A percentile compares a stretch with the other conserved stretches of the same genome.
phyloP scores from a whole-genome alignment of 495 filamentous ascomycete species.

The Astrocystis sublimbata region DNA sequence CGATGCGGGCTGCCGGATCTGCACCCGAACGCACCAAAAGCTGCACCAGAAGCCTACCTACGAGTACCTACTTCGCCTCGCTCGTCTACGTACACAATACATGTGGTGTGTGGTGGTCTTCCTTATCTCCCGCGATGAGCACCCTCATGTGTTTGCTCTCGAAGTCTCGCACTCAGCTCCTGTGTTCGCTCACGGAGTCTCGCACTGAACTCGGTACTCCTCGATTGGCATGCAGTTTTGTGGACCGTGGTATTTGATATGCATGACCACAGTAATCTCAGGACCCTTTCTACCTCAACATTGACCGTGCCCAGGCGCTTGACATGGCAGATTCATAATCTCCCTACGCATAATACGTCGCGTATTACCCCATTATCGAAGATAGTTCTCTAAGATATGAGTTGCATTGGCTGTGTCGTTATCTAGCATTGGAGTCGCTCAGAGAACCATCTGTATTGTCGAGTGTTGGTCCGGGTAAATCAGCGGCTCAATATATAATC shows the following conservation, averaged over 20 bases:
- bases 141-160: not conserved
- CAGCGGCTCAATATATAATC: conserved; percentile 2
- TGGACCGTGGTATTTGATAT: not conserved
- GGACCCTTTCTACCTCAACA: not conserved
- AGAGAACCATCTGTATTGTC: not conserved
- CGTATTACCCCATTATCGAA: not conserved
- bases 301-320: not conserved
- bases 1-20: not conserved
- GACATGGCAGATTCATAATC: not conserved
- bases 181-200: not conserved
- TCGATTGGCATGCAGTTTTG: not conserved
- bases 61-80: no score
- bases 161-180: not conserved
- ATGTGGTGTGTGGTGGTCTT: not conserved
- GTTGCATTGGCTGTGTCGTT: not conserved
- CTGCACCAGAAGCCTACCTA: not conserved
- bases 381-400: not conserved
- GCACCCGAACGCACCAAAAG: no score
- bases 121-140: not conserved
- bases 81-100: no score
- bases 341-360: not conserved
- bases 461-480: conserved; percentile 9
- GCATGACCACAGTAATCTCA: not conserved
- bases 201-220: not conserved
- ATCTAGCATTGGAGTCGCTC: not conserved